phyloP scores from a whole-genome alignment of 2,329 filamentous ascomycete species.

The Venturia asperata region DNA sequence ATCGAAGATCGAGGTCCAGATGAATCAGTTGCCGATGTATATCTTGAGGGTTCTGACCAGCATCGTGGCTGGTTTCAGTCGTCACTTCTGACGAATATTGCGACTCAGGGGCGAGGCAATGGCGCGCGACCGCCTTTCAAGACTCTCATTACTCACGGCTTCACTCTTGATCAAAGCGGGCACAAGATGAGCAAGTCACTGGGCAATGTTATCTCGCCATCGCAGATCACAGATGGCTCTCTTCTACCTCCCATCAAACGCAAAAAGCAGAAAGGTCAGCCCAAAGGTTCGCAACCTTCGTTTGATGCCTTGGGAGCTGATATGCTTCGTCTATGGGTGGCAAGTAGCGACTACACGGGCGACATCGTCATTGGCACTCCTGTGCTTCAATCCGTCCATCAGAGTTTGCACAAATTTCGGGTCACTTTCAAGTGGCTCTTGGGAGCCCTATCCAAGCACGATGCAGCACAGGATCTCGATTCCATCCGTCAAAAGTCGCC shows the following conservation, averaged over 20 bases:
- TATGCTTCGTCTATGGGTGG: conserved; percentile 82
- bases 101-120: conserved; percentile 42
- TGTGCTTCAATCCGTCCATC: conserved; percentile 69
- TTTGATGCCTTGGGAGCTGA: conserved; percentile 77
- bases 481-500: conserved; percentile 12
- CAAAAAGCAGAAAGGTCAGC: conserved; percentile 50
- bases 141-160: conserved; percentile 89
- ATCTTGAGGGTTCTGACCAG: conserved; percentile 90
- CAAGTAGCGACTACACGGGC: conserved; percentile 81
- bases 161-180: conserved; percentile 81
- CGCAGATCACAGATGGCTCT: conserved; percentile 77
- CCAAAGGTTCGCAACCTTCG: conserved; percentile 30
- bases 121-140: conserved; percentile 62
- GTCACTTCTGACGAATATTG: conserved; percentile 78
- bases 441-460: conserved; percentile 49
- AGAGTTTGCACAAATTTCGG: conserved; percentile 75
- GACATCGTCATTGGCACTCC: conserved; percentile 77
- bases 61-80: conserved; percentile 99
- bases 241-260: conserved; percentile 63
- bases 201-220: conserved; percentile 76
- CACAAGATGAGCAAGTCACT: conserved; percentile 98
- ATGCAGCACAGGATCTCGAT: conserved; percentile 5
- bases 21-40: conserved; percentile 64
- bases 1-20: conserved; percentile 28
- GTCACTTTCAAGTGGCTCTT: conserved; percentile 86